Percentiles rank a stretch among this genome's conserved stretches.
Conservation (phyloP, 495 filamentous ascomycete genomes). For the Usnea hakonensis region DNA sequence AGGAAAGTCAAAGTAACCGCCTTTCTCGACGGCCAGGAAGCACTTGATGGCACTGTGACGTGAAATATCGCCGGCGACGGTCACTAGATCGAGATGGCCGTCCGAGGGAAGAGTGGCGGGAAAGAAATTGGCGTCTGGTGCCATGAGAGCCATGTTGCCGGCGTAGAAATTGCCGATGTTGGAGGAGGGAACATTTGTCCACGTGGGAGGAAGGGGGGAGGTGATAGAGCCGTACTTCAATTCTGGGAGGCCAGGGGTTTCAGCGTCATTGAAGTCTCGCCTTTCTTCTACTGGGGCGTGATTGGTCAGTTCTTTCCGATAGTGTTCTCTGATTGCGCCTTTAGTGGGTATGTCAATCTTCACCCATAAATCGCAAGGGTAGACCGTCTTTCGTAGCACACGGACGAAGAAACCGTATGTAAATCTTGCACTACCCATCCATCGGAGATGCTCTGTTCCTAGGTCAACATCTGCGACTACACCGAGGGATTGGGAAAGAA, state of each 20-base stretch:
- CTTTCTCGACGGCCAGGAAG: constrained; percentile 59
- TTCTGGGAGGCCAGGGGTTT: constrained; percentile 46
- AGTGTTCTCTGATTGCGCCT: constrained; percentile 63
- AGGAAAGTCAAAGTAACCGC: constrained; percentile 67
- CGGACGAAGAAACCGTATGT: constrained; percentile 72
- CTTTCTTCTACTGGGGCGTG: constrained; percentile 24
- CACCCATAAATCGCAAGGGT: constrained; percentile 82
- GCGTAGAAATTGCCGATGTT: constrained; percentile 88
- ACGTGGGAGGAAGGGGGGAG: constrained; percentile 66
- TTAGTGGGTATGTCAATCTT: constrained; percentile 77
- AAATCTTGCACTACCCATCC: constrained; percentile 83
- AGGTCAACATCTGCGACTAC: constrained; percentile 86
- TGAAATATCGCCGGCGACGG: constrained; percentile 65
- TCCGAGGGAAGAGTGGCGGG: constrained; percentile 75
- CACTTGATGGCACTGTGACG: constrained; percentile 54
- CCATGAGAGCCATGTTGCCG: constrained; percentile 89
- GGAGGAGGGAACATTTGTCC: constrained; percentile 62
- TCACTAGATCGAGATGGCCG: constrained; percentile 77
- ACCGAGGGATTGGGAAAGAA: constrained; percentile 84
- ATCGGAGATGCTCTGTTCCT: constrained; percentile 80
- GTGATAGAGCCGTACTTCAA: constrained; percentile 72
- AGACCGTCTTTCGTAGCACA: constrained; percentile 62
- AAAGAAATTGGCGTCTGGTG: constrained; percentile 82
- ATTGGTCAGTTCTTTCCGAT: constrained; percentile 43
- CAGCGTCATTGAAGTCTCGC: constrained; percentile 13